Conservation (phyloP, 2,329 filamentous ascomycete genomes). For the Aspergillus novofumigatus region DNA sequence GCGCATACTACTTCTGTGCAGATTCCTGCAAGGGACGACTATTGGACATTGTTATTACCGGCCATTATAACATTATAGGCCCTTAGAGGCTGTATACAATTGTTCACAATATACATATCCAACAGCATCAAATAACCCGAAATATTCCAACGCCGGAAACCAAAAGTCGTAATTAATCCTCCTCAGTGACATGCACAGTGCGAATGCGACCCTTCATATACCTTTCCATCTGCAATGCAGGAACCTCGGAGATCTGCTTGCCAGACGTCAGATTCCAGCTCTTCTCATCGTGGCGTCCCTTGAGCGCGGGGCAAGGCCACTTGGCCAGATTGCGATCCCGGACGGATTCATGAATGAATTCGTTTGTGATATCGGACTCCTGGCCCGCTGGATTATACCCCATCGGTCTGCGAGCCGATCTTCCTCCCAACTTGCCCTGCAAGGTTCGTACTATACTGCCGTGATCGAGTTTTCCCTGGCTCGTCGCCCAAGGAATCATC, state of each 20-base stretch:
- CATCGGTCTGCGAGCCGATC: slow-evolving; percentile 10
- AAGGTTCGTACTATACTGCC: slow-evolving; percentile 6
- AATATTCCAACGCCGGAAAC: too few relatives aligned
- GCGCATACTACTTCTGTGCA: neutral
- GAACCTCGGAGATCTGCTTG: neutral
- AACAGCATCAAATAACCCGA: too few relatives aligned
- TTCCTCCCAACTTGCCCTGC: slow-evolving; percentile 8
- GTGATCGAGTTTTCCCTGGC: slow-evolving; percentile 5
- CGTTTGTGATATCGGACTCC: slow-evolving; percentile 3
- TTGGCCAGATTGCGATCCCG: slow-evolving; percentile 1
- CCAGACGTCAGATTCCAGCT: neutral
- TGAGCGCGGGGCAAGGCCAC: slow-evolving; percentile 1
- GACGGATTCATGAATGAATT: slow-evolving; percentile 13
- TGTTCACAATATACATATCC: too few relatives aligned
- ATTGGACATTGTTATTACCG: too few relatives aligned
- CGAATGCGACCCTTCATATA: slow-evolving; percentile 11
- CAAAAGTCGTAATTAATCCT: neutral
- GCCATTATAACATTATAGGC: too few relatives aligned
- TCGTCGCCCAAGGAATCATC: slow-evolving; percentile 14
- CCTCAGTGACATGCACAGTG: slow-evolving; percentile 5
- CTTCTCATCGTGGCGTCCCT: neutral
- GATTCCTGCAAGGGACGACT: neutral
- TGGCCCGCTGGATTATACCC: slow-evolving; percentile 7
- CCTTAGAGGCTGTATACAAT: too few relatives aligned
- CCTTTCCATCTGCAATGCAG: neutral